Evolutionary conservation across 2,329 filamentous ascomycete genomes (phyloP).

Genomic region (Diplodia corticola): DNA sequence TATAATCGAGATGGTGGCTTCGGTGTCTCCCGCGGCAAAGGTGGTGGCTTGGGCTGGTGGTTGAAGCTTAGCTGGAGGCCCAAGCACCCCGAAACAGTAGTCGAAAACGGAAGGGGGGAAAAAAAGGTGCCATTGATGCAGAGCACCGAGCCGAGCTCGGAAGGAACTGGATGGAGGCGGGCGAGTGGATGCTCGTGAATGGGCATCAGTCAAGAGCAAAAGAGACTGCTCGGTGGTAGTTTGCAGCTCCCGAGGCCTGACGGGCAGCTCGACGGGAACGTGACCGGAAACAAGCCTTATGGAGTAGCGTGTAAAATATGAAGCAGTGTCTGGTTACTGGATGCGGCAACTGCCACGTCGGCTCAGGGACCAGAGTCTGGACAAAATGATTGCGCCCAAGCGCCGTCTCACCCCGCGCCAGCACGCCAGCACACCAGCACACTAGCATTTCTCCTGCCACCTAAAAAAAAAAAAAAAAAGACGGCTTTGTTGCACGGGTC

Average conservation of each 20-base stretch:
- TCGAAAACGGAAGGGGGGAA: no score
- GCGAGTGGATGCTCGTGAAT: no score
- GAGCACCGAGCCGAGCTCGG: no score
- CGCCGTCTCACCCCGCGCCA: neutral
- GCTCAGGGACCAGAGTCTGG: neutral
- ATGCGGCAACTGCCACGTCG: neutral
- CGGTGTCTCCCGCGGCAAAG: neutral
- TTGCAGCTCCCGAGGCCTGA: neutral
- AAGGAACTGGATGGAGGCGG: no score
- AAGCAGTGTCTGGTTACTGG: neutral
- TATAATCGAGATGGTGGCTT: neutral
- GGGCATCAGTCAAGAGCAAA: no score
- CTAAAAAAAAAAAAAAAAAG: neutral
- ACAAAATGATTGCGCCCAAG: neutral
- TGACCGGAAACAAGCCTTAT: neutral
- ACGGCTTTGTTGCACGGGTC: neutral
- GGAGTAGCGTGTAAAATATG: neutral
- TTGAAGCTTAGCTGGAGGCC: neutral
- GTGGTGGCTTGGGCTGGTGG: neutral
- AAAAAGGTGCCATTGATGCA: no score
- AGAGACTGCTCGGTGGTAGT: no score
- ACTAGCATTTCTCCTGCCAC: neutral
- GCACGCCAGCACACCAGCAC: neutral
- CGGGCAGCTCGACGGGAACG: neutral
- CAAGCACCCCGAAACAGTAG: neutral